These are phyloP conservation scores for Polyporus arcularius DNA, from an alignment of 768 basidiomycete species.

Conservation along the genomic window DNA sequence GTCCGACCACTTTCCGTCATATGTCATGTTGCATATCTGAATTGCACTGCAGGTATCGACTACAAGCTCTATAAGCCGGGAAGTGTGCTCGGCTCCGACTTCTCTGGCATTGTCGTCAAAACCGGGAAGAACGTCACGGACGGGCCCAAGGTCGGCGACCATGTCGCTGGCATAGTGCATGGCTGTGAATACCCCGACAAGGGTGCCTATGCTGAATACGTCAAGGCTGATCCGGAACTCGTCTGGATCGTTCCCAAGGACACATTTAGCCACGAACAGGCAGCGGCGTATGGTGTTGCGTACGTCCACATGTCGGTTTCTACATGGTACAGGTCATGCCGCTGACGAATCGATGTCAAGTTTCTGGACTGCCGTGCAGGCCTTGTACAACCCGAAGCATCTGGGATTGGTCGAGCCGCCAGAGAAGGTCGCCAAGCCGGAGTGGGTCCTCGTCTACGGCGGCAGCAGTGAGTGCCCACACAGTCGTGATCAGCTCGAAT, in stretches of 20 bases:
- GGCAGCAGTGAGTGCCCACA: conserved; percentile 25
- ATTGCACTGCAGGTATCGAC: neutral
- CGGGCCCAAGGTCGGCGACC: conserved; percentile 24
- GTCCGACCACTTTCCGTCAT: neutral
- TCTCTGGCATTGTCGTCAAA: conserved; percentile 8
- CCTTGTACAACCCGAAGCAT: conserved; percentile 24
- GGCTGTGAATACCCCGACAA: conserved; percentile 24
- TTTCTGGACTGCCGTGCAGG: conserved; percentile 26
- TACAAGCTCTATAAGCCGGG: neutral
- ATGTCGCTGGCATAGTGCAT: conserved; percentile 29
- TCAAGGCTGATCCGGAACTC: conserved; percentile 24
- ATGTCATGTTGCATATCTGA: neutral
- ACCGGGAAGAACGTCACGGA: conserved; percentile 15
- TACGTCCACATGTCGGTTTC: neutral
- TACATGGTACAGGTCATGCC: too few relatives aligned
- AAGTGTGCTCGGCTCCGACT: conserved; percentile 10
- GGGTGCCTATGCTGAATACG: conserved; percentile 34
- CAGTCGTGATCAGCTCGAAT: neutral
- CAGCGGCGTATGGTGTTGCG: conserved; percentile 18
- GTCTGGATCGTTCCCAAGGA: conserved; percentile 24
- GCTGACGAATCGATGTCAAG: conserved; percentile 1
- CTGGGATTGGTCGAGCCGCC: conserved; percentile 25
- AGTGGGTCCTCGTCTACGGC: conserved; percentile 31
- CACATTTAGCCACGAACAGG: conserved; percentile 23
- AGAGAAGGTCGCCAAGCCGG: conserved; percentile 11